Evolutionary conservation across 2,329 filamentous ascomycete genomes (phyloP).

Genomic region (Chaetomium globosum): DNA sequence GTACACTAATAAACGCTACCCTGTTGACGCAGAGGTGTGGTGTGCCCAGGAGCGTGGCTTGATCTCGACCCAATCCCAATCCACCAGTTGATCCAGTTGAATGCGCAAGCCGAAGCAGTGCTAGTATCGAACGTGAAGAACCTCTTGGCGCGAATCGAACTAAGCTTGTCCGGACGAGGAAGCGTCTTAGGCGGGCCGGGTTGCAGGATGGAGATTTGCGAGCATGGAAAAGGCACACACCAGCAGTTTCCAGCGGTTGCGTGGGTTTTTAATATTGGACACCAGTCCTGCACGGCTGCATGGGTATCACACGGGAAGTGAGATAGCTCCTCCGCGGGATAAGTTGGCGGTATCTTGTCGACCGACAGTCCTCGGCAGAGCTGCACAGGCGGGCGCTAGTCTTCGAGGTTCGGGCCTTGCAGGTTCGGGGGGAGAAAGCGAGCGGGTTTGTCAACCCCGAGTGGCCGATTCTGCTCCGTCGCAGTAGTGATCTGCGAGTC

Average conservation of each 20-base stretch:
- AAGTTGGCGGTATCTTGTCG: constrained; percentile 14
- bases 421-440: constrained; percentile 14
- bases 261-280: constrained; percentile 58
- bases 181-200: neutral
- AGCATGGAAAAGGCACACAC: constrained; percentile 10
- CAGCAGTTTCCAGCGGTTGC: constrained; percentile 47
- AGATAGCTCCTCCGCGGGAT: constrained; percentile 18
- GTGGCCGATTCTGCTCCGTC: constrained; percentile 2
- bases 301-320: constrained; percentile 38
- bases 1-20: constrained; percentile 5
- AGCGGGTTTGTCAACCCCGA: constrained; percentile 2
- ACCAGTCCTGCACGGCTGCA: constrained; percentile 44
- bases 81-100: neutral
- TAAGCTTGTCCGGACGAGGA: neutral
- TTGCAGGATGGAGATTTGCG: constrained; percentile 26
- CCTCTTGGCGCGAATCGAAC: constrained; percentile 12
- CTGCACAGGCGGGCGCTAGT: constrained; percentile 34
- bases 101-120: neutral
- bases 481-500: constrained; percentile 25
- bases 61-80: neutral
- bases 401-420: constrained; percentile 25
- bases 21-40: neutral
- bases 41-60: constrained; percentile 7
- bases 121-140: neutral
- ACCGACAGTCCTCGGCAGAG: constrained; percentile 26